Evolutionary conservation across 2,329 filamentous ascomycete genomes (phyloP), one percentile per base, ranked within the genome.

Genomic region (Calonectria montana): DNA sequence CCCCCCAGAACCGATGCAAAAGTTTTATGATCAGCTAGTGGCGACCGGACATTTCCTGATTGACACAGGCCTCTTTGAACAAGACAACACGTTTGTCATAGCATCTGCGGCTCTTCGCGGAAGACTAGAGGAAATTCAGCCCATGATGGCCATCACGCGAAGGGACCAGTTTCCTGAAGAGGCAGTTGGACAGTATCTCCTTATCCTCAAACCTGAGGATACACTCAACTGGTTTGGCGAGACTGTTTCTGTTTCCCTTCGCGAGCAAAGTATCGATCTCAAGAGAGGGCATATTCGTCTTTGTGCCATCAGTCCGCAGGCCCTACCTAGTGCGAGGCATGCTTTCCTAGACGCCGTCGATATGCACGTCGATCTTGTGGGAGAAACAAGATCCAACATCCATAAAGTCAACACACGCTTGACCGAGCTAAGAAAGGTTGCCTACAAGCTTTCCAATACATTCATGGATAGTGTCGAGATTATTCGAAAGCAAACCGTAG

Each of bases 381-480:
- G 98, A 67, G 97, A 98, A 82, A 94, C 97, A 79, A 91, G 97
- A 76, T 97, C 97, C 23, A 98, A 98, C 81, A 89, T 99, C 45
- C 94, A 94, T 74, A 94, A 97, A 77, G 97, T 99, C 76, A 97
- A 98, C 80, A 87, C 92, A 63, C 94, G 97, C 81, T 86, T 99
- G 74, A 96, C 95, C 78, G 97, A 97, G 82, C 98, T 98, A 78
- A 96, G 97, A 79, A 95, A 96, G 82, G 97, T 97, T 2, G 95
- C 96, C 3, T 98, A 97, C 87, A 98, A 97, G 83, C 88, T 99
- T 50, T 98, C 95, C 64, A 98, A 98, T 84, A 95, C 95, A 8
- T 98, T 99, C 84, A 98, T 99, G 95, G 96, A 98, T 83, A 98
- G 95, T 81, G 97, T 99, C 53, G 95, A 97, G 81, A 95, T 94